Evolutionary conservation across 2,329 filamentous ascomycete species (phyloP), one percentile per base, ranked within the genome.

Genomic region (Pyrenophora graminea): DNA sequence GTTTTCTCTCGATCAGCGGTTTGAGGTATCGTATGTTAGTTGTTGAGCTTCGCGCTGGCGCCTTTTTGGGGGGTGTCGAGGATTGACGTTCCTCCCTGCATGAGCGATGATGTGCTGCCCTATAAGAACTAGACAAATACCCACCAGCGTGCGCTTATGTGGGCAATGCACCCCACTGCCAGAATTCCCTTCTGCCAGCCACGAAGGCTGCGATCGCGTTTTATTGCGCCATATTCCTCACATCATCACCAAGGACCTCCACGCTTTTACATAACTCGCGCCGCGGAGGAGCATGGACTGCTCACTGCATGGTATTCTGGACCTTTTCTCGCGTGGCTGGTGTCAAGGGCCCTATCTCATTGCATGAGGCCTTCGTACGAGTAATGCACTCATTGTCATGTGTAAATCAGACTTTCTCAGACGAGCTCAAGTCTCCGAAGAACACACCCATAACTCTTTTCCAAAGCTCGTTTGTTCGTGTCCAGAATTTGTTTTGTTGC

Each of bases 101-200:
- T 52, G 58, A 50, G 58, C 54, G 58, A 56, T 58, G 60, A 50
- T 52, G 58, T 54, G 58, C 59, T 56, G 56, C 53, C 66, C 66
- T 68, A 68, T 69, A 64, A 68, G 61, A 63, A 60, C 48, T 19
- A 48, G 53, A 54, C 31, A 44, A 52, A 57, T 54, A 51, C 54
- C 55, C 54, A 53, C 53, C 50, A 54, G 55, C 59, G 53, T 57
- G 47, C 59, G 55, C 60, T 53, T 54, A 46, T 36, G 40, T 51
- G 33, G 56, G 48, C 52, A 51, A 53, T 53, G 45, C 54, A 56
- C 58, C 59, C 63, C 63, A 59, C 50, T 55, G 46, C 56, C 45
- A 55, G 52, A 61, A 56, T 19, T 41, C 40, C 56, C 42, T 51
- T 39, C 44, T 51, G 44, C 33, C 43, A 48, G 50, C 45, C 45